Percentiles rank a stretch among this genome's conserved stretches.
phyloP scores from a whole-genome alignment of 352 stramenopile species.

The Pythium plurisporium region DNA sequence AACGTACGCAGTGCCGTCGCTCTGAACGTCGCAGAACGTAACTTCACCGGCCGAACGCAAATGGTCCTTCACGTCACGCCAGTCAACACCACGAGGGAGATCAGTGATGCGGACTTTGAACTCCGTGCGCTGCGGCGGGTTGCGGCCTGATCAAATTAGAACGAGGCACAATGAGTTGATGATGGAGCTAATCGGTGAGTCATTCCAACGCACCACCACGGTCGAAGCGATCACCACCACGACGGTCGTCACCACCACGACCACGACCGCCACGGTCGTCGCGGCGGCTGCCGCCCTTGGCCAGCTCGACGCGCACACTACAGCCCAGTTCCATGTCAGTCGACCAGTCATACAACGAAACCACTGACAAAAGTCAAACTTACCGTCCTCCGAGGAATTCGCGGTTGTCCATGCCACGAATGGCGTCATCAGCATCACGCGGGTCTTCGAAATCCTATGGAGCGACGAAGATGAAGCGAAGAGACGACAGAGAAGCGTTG shows the following conservation, averaged over 20 bases:
- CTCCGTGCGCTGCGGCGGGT: constrained; percentile 70
- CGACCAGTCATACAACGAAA: background rate
- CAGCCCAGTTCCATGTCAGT: background rate
- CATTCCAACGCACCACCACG: constrained; percentile 38
- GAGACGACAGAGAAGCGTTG: constrained; percentile 31
- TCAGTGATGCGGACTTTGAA: constrained; percentile 76
- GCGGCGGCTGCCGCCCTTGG: constrained; percentile 64
- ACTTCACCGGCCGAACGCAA: constrained; percentile 79
- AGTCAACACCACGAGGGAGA: constrained; percentile 71
- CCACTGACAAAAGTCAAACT: background rate
- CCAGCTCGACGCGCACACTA: constrained; percentile 79
- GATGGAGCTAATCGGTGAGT: background rate
- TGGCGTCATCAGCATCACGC: constrained; percentile 81
- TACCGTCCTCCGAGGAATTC: constrained; percentile 85
- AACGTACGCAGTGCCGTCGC: constrained; percentile 78
- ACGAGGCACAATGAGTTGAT: background rate
- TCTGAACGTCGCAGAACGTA: constrained; percentile 82
- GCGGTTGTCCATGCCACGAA: constrained; percentile 81
- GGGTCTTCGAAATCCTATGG: constrained; percentile 88
- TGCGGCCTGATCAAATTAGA: constrained; percentile 32
- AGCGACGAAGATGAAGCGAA: constrained; percentile 49
- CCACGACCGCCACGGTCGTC: constrained; percentile 44
- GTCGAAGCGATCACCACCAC: constrained; percentile 50
- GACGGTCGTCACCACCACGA: constrained; percentile 28
- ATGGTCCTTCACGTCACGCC: constrained; percentile 87